Base-by-base conservation (phyloP, 2,329 filamentous ascomycete genomes). In the Aciculosporium take region DNA sequence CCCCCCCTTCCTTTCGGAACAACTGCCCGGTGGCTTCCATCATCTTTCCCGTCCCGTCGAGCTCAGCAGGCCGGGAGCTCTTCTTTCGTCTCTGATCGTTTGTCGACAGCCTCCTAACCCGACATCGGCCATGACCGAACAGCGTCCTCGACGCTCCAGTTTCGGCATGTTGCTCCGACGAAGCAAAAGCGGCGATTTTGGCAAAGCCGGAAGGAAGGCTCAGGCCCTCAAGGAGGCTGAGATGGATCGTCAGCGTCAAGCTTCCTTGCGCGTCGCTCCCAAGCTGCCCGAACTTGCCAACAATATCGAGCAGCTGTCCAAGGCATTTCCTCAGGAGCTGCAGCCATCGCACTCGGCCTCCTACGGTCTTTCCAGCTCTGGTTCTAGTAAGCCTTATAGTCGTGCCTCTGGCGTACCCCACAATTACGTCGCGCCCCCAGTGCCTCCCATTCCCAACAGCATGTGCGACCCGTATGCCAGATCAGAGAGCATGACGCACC, bases 401-500 rank as follows among this genome's bases (percentile, higher is more conserved):
- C 39, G 39, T 12, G 35, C 38, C 30, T 46, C 44, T 24, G 32
- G 73, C 58, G 73, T 75, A 17, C 46, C 60, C 56, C 55, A 64
- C 56, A 49, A 60, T 55, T 48, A 56, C 59, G 46, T 67, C 46
- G 59, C 58, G 25, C 53, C 67, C 36, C 69, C 76, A 33, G 61
- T 72, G 34, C 75, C 75, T 40, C 76, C 78, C 1, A 65, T 81
- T 40, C 75, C 76, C 36, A 72, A 67, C 57, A 72, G 72, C 44
- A 72, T 72, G 53, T 71, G 74, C 48, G 86, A 94, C 53, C 82
- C 84, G 12, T 91, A 91, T 56, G 78, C 82, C 35, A 76, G 84
- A 48, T 81, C 83, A 28, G 85, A 93, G 67, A 95, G 89, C 71
- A 95, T 96, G 85, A 88, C 89, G 52, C 81, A 96, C 63, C 86